phyloP scores from a whole-genome alignment of 2,329 filamentous ascomycete genomes.

The Pseudocercospora crystallina region DNA sequence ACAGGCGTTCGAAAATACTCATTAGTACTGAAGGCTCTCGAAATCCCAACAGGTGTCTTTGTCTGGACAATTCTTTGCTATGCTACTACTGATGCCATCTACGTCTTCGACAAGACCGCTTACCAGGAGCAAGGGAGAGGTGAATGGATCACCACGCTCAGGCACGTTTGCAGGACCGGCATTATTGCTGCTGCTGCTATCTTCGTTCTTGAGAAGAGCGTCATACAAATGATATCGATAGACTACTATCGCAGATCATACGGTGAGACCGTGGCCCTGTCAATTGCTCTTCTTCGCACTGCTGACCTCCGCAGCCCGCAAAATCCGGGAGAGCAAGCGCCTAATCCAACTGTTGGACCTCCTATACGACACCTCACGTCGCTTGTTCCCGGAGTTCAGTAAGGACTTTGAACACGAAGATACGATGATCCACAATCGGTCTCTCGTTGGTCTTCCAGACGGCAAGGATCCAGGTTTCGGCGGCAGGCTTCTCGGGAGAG shows the following conservation, averaged over 20 bases:
- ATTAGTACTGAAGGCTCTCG: slow-evolving; percentile 61
- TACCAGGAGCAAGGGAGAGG: slow-evolving; percentile 23
- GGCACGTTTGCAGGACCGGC: slow-evolving; percentile 58
- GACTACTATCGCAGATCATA: slow-evolving; percentile 73
- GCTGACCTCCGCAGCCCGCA: slow-evolving; percentile 46
- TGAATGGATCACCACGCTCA: slow-evolving; percentile 40
- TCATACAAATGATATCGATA: slow-evolving; percentile 70
- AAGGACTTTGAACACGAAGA: slow-evolving; percentile 77
- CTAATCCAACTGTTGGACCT: slow-evolving; percentile 70
- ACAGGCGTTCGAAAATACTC: slow-evolving; percentile 72
- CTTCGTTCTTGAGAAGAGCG: slow-evolving; percentile 65
- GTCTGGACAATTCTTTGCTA: slow-evolving; percentile 65
- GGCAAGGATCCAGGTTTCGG: slow-evolving; percentile 54
- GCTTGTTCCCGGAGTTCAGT: slow-evolving; percentile 80
- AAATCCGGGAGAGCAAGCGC: slow-evolving; percentile 75
- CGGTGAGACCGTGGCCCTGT: slow-evolving; percentile 33
- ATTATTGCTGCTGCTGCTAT: slow-evolving; percentile 61
- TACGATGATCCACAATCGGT: slow-evolving; percentile 72
- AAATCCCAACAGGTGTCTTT: slow-evolving; percentile 66
- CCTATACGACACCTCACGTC: slow-evolving; percentile 78
- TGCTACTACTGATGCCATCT: slow-evolving; percentile 57
- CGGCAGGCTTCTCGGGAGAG: slow-evolving; percentile 50
- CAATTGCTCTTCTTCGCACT: slow-evolving; percentile 41
- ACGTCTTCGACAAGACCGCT: slow-evolving; percentile 17
- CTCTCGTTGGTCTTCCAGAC: slow-evolving; percentile 53